Percentiles rank a stretch among this genome's conserved stretches.
Evolutionary conservation across 805 yeast species (phyloP).

Genomic region (Starmerella sp.): DNA sequence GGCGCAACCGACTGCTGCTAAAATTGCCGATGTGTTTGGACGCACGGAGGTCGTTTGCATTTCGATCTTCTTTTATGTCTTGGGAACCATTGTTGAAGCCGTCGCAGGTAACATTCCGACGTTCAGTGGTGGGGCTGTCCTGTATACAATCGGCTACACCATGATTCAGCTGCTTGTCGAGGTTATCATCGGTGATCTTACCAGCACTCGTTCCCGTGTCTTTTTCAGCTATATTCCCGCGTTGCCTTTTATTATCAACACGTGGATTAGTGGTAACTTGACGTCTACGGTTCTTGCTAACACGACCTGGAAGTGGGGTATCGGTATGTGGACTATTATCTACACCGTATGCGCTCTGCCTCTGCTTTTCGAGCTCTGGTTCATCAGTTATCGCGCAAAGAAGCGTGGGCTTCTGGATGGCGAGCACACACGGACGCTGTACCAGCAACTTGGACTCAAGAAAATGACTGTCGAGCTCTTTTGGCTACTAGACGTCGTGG

Average conservation of each 20-base stretch:
- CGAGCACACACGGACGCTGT: constrained; percentile 33
- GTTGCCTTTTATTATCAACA: constrained; percentile 61
- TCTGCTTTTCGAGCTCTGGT: constrained; percentile 40
- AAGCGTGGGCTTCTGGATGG: constrained; percentile 39
- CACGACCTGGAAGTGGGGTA: constrained; percentile 42
- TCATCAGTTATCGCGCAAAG: constrained; percentile 46
- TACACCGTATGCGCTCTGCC: constrained; percentile 60
- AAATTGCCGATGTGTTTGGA: constrained; percentile 58
- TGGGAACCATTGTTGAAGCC: constrained; percentile 56
- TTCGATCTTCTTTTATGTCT: constrained; percentile 43
- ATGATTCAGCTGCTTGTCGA: constrained; percentile 49
- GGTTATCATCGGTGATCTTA: constrained; percentile 53
- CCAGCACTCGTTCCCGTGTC: constrained; percentile 61
- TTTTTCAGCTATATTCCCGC: constrained; percentile 55
- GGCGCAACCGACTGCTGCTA: constrained; percentile 51
- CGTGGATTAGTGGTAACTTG: constrained; percentile 65
- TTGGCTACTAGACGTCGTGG: constrained; percentile 58
- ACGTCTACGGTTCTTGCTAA: constrained; percentile 22
- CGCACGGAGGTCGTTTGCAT: constrained; percentile 42
- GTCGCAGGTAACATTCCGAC: constrained; percentile 47
- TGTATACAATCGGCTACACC: constrained; percentile 47
- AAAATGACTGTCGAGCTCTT: constrained; percentile 28
- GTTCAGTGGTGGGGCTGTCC: constrained; percentile 55
- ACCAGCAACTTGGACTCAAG: constrained; percentile 28
- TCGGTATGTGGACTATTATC: constrained; percentile 72